phyloP scores from a whole-genome alignment of 192 early-diverging fungal species.

The Phlyctochytrium bullatum region DNA sequence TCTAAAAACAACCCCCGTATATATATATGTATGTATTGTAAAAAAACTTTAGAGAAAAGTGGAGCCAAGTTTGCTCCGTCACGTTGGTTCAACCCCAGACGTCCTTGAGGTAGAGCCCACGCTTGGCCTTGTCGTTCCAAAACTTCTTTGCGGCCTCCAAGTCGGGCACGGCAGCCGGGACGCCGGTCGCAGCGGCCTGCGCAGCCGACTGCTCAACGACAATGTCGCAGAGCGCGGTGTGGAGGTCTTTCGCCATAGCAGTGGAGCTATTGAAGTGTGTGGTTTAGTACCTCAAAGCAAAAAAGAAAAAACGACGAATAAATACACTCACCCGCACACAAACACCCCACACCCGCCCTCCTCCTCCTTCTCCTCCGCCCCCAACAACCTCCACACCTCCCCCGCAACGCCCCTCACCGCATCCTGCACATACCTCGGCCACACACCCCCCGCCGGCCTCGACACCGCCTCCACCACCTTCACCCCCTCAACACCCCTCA shows the following conservation, averaged over 20 bases:
- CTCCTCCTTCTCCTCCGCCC: conserved; percentile 11
- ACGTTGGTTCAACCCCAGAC: conserved; percentile 44
- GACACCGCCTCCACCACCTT: conserved; percentile 62
- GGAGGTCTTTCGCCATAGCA: conserved; percentile 86
- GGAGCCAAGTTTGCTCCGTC: too few relatives aligned
- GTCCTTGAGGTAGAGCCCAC: conserved; percentile 62
- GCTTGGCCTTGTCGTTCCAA: conserved; percentile 60
- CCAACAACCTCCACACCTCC: conserved; percentile 13
- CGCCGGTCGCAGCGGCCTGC: conserved; percentile 40
- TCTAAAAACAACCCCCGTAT: too few relatives aligned
- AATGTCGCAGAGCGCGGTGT: conserved; percentile 71
- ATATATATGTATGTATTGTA: too few relatives aligned
- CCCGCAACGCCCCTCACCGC: conserved; percentile 51
- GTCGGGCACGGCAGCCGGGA: conserved; percentile 3
- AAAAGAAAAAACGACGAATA: background rate
- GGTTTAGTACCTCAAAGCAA: too few relatives aligned
- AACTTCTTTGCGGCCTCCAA: conserved; percentile 32
- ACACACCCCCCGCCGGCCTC: conserved; percentile 42
- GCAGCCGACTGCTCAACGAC: conserved; percentile 47
- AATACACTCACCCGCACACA: conserved; percentile 44
- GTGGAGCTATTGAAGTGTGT: conserved; percentile 62
- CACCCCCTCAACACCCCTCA: conserved; percentile 46
- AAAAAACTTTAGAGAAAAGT: too few relatives aligned
- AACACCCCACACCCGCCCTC: conserved; percentile 14
- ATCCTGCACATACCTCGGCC: conserved; percentile 81